Base-by-base conservation (phyloP, 495 filamentous ascomycete species). In the Penicilliopsis zonata region DNA sequence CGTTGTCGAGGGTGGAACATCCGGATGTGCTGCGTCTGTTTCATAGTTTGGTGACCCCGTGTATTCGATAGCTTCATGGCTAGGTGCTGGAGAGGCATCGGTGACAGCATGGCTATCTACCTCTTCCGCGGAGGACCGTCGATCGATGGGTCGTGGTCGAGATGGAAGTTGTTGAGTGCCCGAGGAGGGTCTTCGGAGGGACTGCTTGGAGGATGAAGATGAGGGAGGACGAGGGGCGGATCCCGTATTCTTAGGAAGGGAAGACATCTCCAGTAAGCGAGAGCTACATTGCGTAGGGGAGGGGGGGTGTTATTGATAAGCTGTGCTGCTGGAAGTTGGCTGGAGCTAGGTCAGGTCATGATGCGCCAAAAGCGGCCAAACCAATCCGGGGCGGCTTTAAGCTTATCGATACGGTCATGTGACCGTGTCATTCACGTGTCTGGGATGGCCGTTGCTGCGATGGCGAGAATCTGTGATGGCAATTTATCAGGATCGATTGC, bases 251-350 rank as follows among this genome's bases (percentile, higher is more conserved):
- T 46, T 57, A 22, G 50, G 49, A 30, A 57, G 38, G 43, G 61
- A 58, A 44, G 61, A 58, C 59, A 63, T 64, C 36, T 45, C 49
- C 38, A 42, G 35, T 31, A 32, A 29, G 34, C 15, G n/a, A 28
- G 39, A 16, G 39, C 55, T 60, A 56, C 57, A 55, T 58, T 43
- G 14, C 35, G 28, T 31, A 43, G 44, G 43, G 25, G 23, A 29
- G 27, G 30, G 12, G 31, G 53, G 35, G 38, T 40, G 40, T n/a
- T n/a, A n/a, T n/a, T n/a, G n/a, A n/a, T n/a, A n/a, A n/a, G n/a
- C n/a, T n/a, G n/a, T n/a, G n/a, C n/a, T n/a, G n/a, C n/a, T n/a
- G n/a, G n/a, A n/a, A n/a, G n/a, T n/a, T n/a, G n/a, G n/a, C n/a
- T n/a, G n/a, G n/a, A n/a, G n/a, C n/a, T n/a, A n/a, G n/a, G n/a